A percentile compares a stretch with the other conserved stretches of the same genome.
Conservation (phyloP, 768 basidiomycete genomes). For the Lactarius evosmus region DNA sequence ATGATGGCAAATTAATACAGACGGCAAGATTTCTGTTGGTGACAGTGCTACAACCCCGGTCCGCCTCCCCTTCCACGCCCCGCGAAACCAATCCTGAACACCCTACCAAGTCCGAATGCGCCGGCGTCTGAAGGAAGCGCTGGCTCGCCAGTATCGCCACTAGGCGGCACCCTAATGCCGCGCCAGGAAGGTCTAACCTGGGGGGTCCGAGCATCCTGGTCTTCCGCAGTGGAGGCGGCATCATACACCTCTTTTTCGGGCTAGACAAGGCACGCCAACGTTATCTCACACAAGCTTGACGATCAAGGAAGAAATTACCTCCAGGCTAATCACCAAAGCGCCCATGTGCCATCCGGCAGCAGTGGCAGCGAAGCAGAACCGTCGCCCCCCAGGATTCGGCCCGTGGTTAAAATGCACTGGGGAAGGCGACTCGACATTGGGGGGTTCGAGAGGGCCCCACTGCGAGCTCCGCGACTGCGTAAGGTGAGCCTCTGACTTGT, state of each 20-base stretch:
- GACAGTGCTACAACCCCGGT: background rate
- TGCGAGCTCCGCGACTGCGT: conserved; percentile 30
- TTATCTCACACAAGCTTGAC: background rate
- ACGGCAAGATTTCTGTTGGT: background rate
- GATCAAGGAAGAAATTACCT: conserved; percentile 45
- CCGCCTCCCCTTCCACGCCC: conserved; percentile 42
- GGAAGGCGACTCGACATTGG: conserved; percentile 55
- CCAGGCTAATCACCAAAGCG: conserved; percentile 80
- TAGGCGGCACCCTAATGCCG: conserved; percentile 18
- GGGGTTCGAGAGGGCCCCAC: conserved; percentile 31
- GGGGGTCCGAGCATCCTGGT: conserved; percentile 12
- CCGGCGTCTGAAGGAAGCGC: conserved; percentile 18
- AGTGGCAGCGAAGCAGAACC: conserved; percentile 76
- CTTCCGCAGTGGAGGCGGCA: conserved; percentile 25
- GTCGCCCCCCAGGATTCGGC: conserved; percentile 38
- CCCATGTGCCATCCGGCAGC: conserved; percentile 93
- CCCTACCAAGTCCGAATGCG: conserved; percentile 26
- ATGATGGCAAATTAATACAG: background rate
- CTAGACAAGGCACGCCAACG: conserved; percentile 21
- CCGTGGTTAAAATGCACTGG: conserved; percentile 69
- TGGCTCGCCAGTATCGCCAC: conserved; percentile 24
- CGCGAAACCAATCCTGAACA: conserved; percentile 58
- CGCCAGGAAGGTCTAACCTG: conserved; percentile 32
- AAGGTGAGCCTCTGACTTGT: conserved; percentile 39
- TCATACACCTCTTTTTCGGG: conserved; percentile 39